A percentile compares a stretch with the other conserved stretches of the same genome.
Conservation (phyloP, 2,329 filamentous ascomycete species). For the Claviceps pazoutovae region DNA sequence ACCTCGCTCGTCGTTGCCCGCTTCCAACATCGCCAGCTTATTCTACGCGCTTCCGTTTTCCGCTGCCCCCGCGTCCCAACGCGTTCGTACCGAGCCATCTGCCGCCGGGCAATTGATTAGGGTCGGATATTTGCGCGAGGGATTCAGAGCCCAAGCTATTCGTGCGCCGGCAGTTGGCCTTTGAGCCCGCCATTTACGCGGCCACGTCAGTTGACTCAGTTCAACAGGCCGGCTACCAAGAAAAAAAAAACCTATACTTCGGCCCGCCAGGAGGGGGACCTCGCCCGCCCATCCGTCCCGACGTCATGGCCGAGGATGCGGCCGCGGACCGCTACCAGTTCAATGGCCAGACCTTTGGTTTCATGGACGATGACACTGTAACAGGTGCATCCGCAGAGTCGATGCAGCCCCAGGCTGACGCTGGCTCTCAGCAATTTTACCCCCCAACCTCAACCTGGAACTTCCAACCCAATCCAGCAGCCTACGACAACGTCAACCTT, state of each 20-base stretch:
- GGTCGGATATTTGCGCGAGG: neutral
- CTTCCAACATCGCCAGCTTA: slow-evolving; percentile 1
- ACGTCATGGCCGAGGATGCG: slow-evolving; percentile 27
- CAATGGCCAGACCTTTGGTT: slow-evolving; percentile 26
- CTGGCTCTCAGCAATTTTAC: slow-evolving; percentile 22
- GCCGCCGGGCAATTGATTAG: neutral
- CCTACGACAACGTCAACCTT: slow-evolving; percentile 32
- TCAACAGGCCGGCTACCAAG: neutral
- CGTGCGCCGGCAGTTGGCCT: slow-evolving; percentile 3
- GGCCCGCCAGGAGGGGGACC: slow-evolving; percentile 1
- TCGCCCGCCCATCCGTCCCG: slow-evolving; percentile 6
- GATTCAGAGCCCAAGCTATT: neutral
- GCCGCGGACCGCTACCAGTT: slow-evolving; percentile 28
- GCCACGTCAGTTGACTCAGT: neutral
- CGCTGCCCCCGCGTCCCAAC: neutral
- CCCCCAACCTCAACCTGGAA: slow-evolving; percentile 26
- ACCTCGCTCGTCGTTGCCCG: neutral
- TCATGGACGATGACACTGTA: slow-evolving; percentile 20
- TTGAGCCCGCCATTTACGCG: neutral
- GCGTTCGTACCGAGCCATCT: neutral
- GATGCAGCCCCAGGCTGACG: slow-evolving; percentile 15
- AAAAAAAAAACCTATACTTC: neutral
- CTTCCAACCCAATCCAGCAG: slow-evolving; percentile 30
- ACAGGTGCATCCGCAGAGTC: slow-evolving; percentile 19
- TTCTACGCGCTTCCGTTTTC: neutral